Base-by-base conservation (phyloP, 305 asterid genomes). In the Fraxinus platypoda region DNA sequence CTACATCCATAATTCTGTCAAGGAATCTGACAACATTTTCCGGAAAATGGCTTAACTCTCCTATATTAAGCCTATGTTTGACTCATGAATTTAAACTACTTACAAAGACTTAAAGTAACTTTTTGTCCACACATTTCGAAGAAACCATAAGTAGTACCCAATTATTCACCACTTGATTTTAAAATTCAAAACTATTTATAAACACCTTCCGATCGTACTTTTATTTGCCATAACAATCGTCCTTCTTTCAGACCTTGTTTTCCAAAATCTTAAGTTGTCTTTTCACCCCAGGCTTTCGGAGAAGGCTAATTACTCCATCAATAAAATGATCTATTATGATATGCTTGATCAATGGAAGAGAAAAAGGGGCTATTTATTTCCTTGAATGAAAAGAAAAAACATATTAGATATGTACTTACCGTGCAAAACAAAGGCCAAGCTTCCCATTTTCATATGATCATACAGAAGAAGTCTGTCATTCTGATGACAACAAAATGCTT, bases 341-440 rank as follows among this genome's bases (percentile, higher is more conserved):
- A n/a, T 57, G 68, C 68, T 57, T 57, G 68, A 57, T 57, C 7
- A n/a, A 57, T 57, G 1, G 11, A 38, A 25, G 34, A 54, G 15
- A 77, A 15, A 13, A 13, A 26, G 3, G 8, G 31, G 0, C 6
- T 30, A 57, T 8, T 23, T 7, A 78, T 52, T 41, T 54, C n/a
- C 15, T 54, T 6, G 26, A 57, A 77, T 30, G 33, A 59, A 6
- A 11, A 13, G 23, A 5, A n/a, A 19, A 5, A 26, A 30, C 6
- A 11, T 38, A 19, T 5, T 2, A 37, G 28, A 54, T 66, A 52
- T 19, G 70, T 25, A 30, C 68, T 49, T 54, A 85, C 88, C 88
- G 25, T 85, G 85, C 79, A 85, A 85, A 35, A 71, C 75, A 38
- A 52, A 75, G 71, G 85, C 83, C 78, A 85, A 77, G 81, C 86